phyloP scores from a whole-genome alignment of 306 rosid genomes.

The Vicia sativa region DNA sequence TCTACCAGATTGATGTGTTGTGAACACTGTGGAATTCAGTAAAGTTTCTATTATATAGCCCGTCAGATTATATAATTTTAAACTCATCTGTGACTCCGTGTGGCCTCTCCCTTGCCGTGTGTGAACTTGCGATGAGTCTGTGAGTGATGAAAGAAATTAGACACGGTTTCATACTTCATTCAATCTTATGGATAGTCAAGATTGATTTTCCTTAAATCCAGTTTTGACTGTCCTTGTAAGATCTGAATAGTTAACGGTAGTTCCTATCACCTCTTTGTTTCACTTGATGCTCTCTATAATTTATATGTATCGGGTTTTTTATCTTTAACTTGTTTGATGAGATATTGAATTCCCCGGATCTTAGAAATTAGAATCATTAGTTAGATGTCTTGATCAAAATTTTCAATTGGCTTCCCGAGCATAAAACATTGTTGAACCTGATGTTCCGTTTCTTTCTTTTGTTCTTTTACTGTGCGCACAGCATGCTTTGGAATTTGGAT shows the following conservation, averaged over 20 bases:
- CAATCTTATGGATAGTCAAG: not conserved
- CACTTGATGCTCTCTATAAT: not conserved
- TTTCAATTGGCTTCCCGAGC: conserved; percentile 5
- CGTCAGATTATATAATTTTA: not conserved
- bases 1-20: not conserved
- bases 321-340: not conserved
- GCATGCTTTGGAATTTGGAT: conserved; percentile 1
- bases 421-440: conserved; percentile 11
- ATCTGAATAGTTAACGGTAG: not conserved
- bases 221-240: not conserved
- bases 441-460: not conserved
- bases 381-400: conserved; percentile 10
- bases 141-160: not conserved
- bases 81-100: not conserved
- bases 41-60: not conserved
- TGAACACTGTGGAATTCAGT: not conserved
- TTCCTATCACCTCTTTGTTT: not conserved
- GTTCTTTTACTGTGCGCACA: not conserved
- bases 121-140: not conserved
- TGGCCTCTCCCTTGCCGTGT: not conserved
- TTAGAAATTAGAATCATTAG: not conserved
- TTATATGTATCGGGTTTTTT: not conserved
- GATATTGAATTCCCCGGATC: not conserved
- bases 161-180: not conserved
- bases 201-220: not conserved